phyloP scores from a whole-genome alignment of 495 filamentous ascomycete genomes.

The Apiosordaria backusii region DNA sequence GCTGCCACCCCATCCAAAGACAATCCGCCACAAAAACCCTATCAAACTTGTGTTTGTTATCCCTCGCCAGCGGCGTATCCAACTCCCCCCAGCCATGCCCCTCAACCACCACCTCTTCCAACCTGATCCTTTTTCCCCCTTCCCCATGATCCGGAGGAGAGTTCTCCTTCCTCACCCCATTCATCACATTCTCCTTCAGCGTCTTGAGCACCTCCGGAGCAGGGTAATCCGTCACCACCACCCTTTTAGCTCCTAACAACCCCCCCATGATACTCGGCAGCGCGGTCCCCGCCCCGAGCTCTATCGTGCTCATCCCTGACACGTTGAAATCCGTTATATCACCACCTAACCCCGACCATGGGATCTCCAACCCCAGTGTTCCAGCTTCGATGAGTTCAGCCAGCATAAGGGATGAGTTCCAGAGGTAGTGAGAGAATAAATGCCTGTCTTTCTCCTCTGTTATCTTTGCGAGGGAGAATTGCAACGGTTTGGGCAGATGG shows the following conservation, averaged over 20 bases:
- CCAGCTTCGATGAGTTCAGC: conserved; percentile 63
- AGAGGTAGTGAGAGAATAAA: conserved; percentile 80
- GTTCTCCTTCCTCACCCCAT: conserved; percentile 20
- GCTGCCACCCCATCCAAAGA: conserved; percentile 79
- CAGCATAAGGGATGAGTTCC: conserved; percentile 75
- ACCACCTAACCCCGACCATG: not conserved
- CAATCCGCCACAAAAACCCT: conserved; percentile 79
- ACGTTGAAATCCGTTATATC: conserved; percentile 29
- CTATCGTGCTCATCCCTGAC: conserved; percentile 39
- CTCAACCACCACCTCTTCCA: conserved; percentile 41
- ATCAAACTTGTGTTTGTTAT: conserved; percentile 52
- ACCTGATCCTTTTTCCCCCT: not conserved
- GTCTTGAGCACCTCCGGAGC: conserved; percentile 58
- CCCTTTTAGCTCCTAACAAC: conserved; percentile 58
- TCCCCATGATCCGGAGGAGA: conserved; percentile 24
- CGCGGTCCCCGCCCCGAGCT: conserved; percentile 66
- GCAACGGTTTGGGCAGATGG: conserved; percentile 41
- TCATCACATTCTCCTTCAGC: conserved; percentile 57
- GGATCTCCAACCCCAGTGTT: conserved; percentile 27
- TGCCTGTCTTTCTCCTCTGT: conserved; percentile 53
- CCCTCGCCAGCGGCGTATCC: conserved; percentile 49
- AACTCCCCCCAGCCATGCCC: conserved; percentile 75
- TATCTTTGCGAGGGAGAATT: conserved; percentile 54
- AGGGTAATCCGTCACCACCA: conserved; percentile 78
- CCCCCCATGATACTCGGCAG: conserved; percentile 66